These are phyloP conservation scores for Cichorium intybus DNA, from an alignment of 140 eudicot species.

Conservation along the genomic window DNA sequence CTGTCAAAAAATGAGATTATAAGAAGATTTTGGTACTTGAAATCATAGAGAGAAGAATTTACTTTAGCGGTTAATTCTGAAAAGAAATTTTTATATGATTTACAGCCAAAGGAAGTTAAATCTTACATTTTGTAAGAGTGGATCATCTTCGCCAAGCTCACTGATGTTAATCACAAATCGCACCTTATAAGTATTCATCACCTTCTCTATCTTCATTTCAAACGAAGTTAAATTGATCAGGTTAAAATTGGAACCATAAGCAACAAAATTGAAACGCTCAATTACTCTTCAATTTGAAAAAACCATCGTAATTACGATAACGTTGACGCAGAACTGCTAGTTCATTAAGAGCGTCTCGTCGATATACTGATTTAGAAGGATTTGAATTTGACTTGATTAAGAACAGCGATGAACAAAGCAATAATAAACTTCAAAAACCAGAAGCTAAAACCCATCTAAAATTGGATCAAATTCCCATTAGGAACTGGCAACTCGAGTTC, in stretches of 20 bases:
- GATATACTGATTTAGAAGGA: background rate
- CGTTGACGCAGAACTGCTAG: background rate
- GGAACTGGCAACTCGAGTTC: background rate
- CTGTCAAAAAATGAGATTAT: slow-evolving; percentile 35
- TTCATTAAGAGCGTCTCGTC: background rate
- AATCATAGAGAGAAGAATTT: background rate
- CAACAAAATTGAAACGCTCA: background rate
- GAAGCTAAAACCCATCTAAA: background rate
- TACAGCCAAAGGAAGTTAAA: slow-evolving; percentile 1
- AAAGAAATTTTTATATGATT: background rate
- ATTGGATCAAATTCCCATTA: background rate
- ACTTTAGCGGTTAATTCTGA: background rate
- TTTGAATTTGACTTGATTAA: background rate
- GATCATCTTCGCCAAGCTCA: slow-evolving; percentile 66
- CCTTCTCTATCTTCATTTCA: slow-evolving; percentile 50
- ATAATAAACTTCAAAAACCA: background rate
- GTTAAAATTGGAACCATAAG: background rate
- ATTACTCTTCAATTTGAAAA: background rate
- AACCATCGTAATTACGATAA: background rate
- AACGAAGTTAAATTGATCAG: slow-evolving; percentile 16
- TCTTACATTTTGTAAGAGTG: slow-evolving; percentile 51
- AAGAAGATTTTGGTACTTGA: background rate
- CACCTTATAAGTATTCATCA: slow-evolving; percentile 37
- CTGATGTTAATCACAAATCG: slow-evolving; percentile 54
- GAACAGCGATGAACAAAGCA: too few relatives aligned